Evolutionary conservation across 768 basidiomycete genomes (phyloP), one percentile per base, ranked within the genome.

Genomic region (Lactifluus piperatus): DNA sequence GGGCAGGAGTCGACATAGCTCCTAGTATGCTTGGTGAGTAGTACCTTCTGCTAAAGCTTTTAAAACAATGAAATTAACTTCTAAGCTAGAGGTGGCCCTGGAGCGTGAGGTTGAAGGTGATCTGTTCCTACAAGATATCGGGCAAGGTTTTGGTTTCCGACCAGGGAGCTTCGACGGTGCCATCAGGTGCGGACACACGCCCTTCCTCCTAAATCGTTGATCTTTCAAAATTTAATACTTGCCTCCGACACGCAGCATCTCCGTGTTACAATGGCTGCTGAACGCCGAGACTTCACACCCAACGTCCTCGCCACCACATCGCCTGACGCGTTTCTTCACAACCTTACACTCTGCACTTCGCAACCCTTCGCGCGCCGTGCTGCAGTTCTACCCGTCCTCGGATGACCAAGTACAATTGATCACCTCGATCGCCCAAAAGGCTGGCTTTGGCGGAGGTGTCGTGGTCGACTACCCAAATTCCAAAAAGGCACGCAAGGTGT

Each of bases 391-490:
- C 71, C 97, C 97, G 8, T 87, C 91, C 1, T 91, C 90, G 5
- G 97, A 99, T 72, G 94, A 98, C 68, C 97, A 99, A 73, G 86
- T 98, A 66, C 90, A 91, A 65, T 81, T 99, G 56, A 94, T 98
- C 67, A 95, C 94, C 7, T 85, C 86, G 2, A 86, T 85, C 63
- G 97, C 97, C 3, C 92, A 93, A 68, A 87, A 84, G 66, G 93
- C 95, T 7, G 97, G 97, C 1, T 99, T 99, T 70, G 93, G 94
- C 4, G 97, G 97, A 54, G 97, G 97, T 60, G 73, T 99, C 36
- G 88, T 97, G 24, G 90, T 99, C 39, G 97, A 99, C 74, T 99
- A 93, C 70, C 94, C 95, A 1, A 97, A 97, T 73, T 94, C 92
- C 0, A 90, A 89, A 67, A 99, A 94, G 72, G 95, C 94, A 22